Conservation (phyloP, 208 protist genomes). For the Vickermania ingenoplastis region DNA sequence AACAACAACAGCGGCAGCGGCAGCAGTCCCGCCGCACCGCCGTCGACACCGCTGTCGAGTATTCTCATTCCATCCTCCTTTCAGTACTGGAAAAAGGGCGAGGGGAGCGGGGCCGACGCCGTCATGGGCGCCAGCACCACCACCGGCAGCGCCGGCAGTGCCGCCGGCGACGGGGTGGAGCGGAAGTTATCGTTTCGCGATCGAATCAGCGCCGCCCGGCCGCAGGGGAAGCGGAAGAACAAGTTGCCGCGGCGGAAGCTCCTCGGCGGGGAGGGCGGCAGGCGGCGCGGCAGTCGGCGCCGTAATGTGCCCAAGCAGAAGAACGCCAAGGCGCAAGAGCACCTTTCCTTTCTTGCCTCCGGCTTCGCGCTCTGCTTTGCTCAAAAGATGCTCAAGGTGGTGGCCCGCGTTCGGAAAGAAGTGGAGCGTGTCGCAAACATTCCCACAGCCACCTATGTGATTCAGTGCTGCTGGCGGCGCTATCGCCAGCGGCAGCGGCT, state of each 20-base stretch:
- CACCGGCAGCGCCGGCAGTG: neutral
- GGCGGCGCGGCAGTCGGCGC: neutral
- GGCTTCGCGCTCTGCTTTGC: neutral
- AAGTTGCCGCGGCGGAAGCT: neutral
- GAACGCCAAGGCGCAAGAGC: neutral
- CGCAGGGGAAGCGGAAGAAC: neutral
- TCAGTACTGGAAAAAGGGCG: neutral
- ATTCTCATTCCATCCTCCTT: neutral
- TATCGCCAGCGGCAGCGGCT: conserved; percentile 32
- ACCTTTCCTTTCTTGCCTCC: neutral
- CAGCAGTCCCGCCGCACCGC: neutral
- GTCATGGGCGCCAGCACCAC: neutral
- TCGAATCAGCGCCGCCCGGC: neutral
- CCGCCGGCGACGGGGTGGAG: no score
- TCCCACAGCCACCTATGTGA: conserved; percentile 33
- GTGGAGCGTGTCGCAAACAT: neutral
- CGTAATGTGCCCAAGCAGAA: neutral
- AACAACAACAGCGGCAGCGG: conserved; percentile 8
- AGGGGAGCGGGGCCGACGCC: neutral
- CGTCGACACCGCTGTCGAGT: conserved; percentile 1
- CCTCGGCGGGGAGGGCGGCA: neutral
- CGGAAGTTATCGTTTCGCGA: neutral
- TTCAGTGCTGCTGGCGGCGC: conserved; percentile 60
- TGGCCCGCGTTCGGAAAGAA: neutral
- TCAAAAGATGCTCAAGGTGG: neutral